Evolutionary conservation across 2,329 filamentous ascomycete species (phyloP).

Genomic region (Pezicula neosporulosa): DNA sequence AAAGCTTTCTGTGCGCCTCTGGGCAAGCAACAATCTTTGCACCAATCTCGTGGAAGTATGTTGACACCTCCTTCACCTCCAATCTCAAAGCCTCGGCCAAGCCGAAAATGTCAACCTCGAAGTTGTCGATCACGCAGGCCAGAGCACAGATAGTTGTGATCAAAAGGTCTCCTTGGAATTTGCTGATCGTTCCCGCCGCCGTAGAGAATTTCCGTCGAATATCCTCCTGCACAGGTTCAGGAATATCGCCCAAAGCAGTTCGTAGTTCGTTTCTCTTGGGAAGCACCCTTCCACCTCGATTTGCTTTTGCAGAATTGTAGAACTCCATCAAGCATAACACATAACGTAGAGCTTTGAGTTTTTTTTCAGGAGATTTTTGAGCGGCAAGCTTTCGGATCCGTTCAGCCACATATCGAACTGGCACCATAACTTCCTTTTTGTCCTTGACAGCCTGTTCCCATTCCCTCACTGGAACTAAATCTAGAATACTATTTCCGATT

Average conservation of each 20-base stretch:
- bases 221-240: conserved; percentile 60
- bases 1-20: conserved; percentile 44
- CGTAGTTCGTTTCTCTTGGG: conserved; percentile 60
- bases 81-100: conserved; percentile 69
- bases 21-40: conserved; percentile 51
- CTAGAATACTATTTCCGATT: conserved; percentile 65
- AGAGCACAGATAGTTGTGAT: conserved; percentile 72
- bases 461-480: conserved; percentile 64
- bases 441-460: conserved; percentile 68
- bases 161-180: conserved; percentile 68
- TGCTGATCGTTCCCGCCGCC: conserved; percentile 58
- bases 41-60: conserved; percentile 75
- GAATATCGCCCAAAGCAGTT: conserved; percentile 52
- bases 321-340: conserved; percentile 55
- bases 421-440: conserved; percentile 51
- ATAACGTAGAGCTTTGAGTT: conserved; percentile 58
- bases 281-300: conserved; percentile 43
- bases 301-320: conserved; percentile 42
- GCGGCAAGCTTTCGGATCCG: conserved; percentile 48
- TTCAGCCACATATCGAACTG: conserved; percentile 62
- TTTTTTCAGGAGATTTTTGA: conserved; percentile 41
- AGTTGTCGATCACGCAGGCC: conserved; percentile 69
- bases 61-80: conserved; percentile 65
- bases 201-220: conserved; percentile 69
- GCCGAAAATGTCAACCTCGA: conserved; percentile 66